Percentiles rank a stretch among this genome's conserved stretches.
Evolutionary conservation across 768 basidiomycete species (phyloP).

Genomic region (Grammothele lineata): DNA sequence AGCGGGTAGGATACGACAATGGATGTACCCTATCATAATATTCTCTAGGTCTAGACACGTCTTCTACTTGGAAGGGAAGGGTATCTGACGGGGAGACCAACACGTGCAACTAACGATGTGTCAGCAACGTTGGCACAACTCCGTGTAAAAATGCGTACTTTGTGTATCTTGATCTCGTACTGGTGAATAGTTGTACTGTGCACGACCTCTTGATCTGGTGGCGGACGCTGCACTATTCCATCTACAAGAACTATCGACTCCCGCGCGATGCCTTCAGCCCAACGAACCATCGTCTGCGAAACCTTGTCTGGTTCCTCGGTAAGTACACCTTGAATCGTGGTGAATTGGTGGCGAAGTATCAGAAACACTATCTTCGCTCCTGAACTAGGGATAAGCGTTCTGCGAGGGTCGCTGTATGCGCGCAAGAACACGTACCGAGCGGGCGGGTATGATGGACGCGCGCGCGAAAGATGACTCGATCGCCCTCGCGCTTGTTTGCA

Average conservation of each 20-base stretch:
- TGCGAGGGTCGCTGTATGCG: no score
- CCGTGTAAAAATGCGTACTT: conserved; percentile 40
- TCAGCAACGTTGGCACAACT: conserved; percentile 28
- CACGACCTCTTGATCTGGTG: conserved; percentile 54
- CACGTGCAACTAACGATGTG: conserved; percentile 18
- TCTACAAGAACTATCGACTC: conserved; percentile 92
- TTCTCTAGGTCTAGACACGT: conserved; percentile 21
- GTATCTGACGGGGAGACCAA: conserved; percentile 19
- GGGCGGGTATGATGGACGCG: conserved; percentile 88
- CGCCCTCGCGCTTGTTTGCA: conserved; percentile 53
- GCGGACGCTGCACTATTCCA: conserved; percentile 73
- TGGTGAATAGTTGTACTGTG: conserved; percentile 87
- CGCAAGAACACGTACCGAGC: conserved; percentile 49
- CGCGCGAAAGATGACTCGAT: conserved; percentile 78
- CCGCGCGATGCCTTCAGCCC: conserved; percentile 70
- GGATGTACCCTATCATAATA: conserved; percentile 8
- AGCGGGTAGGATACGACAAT: background rate
- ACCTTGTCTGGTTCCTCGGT: conserved; percentile 64
- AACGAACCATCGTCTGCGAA: conserved; percentile 96
- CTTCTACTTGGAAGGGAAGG: conserved; percentile 30
- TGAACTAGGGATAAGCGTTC: no score
- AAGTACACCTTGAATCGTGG: conserved; percentile 83
- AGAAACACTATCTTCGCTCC: conserved; percentile 95
- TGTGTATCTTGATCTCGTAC: conserved; percentile 77
- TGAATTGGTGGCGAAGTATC: conserved; percentile 78